Percentiles rank a stretch among this genome's conserved stretches.
phyloP scores from a whole-genome alignment of 768 basidiomycete genomes.

The Suillus bovinus region DNA sequence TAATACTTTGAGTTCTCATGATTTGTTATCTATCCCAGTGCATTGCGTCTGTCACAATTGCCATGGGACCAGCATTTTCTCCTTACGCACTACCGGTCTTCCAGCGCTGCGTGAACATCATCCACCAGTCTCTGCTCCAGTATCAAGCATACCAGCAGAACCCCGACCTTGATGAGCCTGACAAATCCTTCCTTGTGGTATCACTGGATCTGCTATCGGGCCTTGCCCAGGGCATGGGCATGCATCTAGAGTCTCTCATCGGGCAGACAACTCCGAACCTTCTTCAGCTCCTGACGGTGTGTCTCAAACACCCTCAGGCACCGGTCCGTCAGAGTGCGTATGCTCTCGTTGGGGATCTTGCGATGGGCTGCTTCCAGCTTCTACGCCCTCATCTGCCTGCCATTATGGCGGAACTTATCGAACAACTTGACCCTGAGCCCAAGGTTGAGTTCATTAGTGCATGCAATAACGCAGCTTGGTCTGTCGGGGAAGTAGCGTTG shows the following conservation, averaged over 20 bases:
- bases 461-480: slow-evolving; percentile 99
- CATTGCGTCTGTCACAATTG: slow-evolving; percentile 95
- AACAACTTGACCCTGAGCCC: slow-evolving; percentile 91
- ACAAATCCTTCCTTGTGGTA: slow-evolving; percentile 96
- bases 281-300: slow-evolving; percentile 78
- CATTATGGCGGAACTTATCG: slow-evolving; percentile 87
- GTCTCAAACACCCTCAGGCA: slow-evolving; percentile 94
- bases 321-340: slow-evolving; percentile 96
- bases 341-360: slow-evolving; percentile 97
- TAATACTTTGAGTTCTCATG: slow-evolving; percentile 2
- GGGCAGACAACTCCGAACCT: slow-evolving; percentile 71
- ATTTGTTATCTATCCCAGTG: slow-evolving; percentile 57
- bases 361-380: slow-evolving; percentile 90
- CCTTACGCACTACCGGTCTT: slow-evolving; percentile 91
- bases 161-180: slow-evolving; percentile 91
- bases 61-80: slow-evolving; percentile 86
- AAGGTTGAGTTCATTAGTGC: slow-evolving; percentile 94
- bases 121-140: slow-evolving; percentile 77
- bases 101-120: slow-evolving; percentile 85
- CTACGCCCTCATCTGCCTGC: slow-evolving; percentile 84
- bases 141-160: slow-evolving; percentile 90
- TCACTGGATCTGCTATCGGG: slow-evolving; percentile 97
- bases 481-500: slow-evolving; percentile 96
- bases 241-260: slow-evolving; percentile 74
- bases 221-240: slow-evolving; percentile 90